Evolutionary conservation across 129 eudicot species (phyloP), one percentile per base, ranked within the genome.

Genomic region (Centrapalus pauciflorus): DNA sequence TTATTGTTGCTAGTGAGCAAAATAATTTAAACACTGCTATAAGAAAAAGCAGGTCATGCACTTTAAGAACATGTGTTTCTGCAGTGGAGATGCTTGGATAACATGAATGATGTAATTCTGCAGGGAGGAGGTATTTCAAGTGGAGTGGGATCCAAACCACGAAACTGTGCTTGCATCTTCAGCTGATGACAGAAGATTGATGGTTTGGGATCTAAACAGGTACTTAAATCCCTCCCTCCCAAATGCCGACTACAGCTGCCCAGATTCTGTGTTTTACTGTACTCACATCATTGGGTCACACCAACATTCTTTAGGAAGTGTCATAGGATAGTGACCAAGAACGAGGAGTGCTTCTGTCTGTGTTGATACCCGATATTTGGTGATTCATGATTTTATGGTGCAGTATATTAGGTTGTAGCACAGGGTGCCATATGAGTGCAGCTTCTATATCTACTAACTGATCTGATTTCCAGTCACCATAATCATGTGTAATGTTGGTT

Each of bases 161-260:
- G 98, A 93, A 78, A 86, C 96, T 2, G 85, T 93, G 50, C 76
- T 93, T 59, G 99, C 99, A 0, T 89, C 99, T 23, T 83, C 96
- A 12, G 94, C 93, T 64, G 95, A 67, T 71, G 96, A 93, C 76
- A 83, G 99, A 82, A 85, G 99, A 72, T 78, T 93, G 84, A 93
- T 89, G 99, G 99, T 93, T 75, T 93, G 99, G 99, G 99, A 93
- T 78, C 87, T 93, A 40, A 93, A 81, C 90, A 93, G 95, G 99
- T 93, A 82, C 38, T 28, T 63, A 29, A 58, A 64, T 9, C 37
- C 28, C 41, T 54, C 16, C n/a, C n/a, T n/a, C n/a, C n/a, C n/a
- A n/a, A n/a, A n/a, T n/a, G n/a, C n/a, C n/a, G n/a, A n/a, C n/a
- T n/a, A n/a, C n/a, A n/a, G n/a, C n/a, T n/a, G 11, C 40, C 40